Evolutionary conservation across 257 asterid genomes (phyloP).

Genomic region (Solanum appendiculatum): DNA sequence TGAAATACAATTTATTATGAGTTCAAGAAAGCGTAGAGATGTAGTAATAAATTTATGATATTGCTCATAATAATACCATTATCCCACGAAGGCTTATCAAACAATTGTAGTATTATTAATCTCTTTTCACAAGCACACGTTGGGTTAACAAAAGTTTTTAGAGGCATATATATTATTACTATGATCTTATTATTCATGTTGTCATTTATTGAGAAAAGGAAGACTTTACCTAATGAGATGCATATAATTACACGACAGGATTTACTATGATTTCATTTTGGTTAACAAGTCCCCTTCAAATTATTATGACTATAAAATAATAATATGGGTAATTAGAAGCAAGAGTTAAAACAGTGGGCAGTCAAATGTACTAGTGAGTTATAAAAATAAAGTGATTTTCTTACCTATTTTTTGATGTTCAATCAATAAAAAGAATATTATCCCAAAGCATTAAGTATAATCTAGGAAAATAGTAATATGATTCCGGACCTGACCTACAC

Average conservation of each 20-base stretch:
- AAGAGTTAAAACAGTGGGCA: constrained; percentile 5
- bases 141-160: neutral
- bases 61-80: neutral
- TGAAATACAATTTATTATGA: neutral
- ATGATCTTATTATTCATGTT: neutral
- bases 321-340: constrained; percentile 1
- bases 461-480: too few relatives aligned
- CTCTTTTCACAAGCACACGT: constrained; percentile 6
- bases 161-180: neutral
- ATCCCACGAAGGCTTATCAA: neutral
- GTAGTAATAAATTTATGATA: neutral
- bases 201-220: constrained; percentile 10
- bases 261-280: constrained; percentile 24
- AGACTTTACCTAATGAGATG: constrained; percentile 12
- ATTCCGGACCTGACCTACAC: too few relatives aligned
- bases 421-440: neutral
- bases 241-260: constrained; percentile 5
- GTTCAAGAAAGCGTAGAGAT: neutral
- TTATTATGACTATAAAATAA: constrained; percentile 10
- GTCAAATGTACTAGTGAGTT: neutral
- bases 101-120: constrained; percentile 1
- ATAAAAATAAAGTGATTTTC: too few relatives aligned
- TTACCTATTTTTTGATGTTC: neutral
- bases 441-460: too few relatives aligned
- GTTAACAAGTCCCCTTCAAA: constrained; percentile 39